Conservation (phyloP, 2,329 filamentous ascomycete genomes). For the Apiospora hydei region DNA sequence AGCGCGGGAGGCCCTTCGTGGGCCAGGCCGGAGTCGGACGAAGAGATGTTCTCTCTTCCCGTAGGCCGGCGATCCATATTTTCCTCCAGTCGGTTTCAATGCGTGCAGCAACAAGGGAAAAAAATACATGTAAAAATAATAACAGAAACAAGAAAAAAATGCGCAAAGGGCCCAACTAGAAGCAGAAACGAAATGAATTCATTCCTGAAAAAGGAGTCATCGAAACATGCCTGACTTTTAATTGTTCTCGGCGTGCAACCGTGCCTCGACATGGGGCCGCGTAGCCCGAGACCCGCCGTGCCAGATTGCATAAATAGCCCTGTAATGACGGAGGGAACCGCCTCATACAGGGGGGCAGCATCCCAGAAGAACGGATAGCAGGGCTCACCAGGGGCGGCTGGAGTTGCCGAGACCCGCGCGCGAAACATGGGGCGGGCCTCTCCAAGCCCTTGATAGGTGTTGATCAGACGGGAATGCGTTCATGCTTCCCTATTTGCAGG, state of each 20-base stretch:
- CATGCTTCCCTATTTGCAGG: background rate
- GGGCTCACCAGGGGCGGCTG: background rate
- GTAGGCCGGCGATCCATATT: background rate
- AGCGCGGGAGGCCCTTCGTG: background rate
- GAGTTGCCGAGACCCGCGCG: conserved; percentile 10
- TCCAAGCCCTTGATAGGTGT: background rate
- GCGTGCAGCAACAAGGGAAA: background rate
- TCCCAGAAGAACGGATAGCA: background rate
- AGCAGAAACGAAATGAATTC: background rate
- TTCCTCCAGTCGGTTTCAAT: background rate
- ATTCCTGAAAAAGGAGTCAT: background rate
- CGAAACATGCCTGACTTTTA: conserved; percentile 5
- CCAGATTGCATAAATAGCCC: background rate
- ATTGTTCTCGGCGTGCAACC: background rate
- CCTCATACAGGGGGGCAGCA: background rate
- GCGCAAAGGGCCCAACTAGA: background rate
- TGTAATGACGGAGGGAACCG: background rate
- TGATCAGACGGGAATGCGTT: background rate
- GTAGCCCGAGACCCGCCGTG: background rate
- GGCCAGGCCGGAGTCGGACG: background rate
- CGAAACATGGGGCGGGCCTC: background rate
- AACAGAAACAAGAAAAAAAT: background rate
- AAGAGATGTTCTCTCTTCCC: background rate
- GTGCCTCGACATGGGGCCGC: conserved; percentile 6
- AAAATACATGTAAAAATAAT: background rate